These are phyloP conservation scores for Selaginella tamariscina DNA, from an alignment of 75 land plant genomes.

Conservation along the genomic window DNA sequence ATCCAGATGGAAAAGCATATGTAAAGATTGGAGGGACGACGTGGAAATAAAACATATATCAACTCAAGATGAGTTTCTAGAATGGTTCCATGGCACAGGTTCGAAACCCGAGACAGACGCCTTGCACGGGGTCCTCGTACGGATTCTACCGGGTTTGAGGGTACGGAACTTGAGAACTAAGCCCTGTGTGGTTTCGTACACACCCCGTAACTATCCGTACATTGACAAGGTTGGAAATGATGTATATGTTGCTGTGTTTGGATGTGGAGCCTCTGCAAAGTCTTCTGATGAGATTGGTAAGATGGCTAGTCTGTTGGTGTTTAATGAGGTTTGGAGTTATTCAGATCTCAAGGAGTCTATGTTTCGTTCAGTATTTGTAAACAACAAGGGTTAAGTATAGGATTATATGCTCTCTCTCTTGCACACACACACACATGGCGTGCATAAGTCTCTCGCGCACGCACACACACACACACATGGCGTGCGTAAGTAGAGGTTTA, in stretches of 20 bases:
- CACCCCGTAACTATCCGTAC: conserved; percentile 23
- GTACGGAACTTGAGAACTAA: conserved; percentile 9
- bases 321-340: conserved; percentile 15
- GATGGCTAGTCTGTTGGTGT: conserved; percentile 20
- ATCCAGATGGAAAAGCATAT: conserved; percentile 21
- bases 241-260: conserved; percentile 23
- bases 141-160: conserved; percentile 12
- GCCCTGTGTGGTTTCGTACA: conserved; percentile 25
- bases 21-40: conserved; percentile 23
- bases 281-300: conserved; percentile 31
- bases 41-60: conserved; percentile 13
- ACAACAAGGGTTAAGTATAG: too few species aligned
- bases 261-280: conserved; percentile 31
- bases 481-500: too few species aligned
- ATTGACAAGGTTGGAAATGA: conserved; percentile 18
- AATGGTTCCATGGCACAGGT: conserved; percentile 22
- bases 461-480: too few species aligned
- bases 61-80: conserved; percentile 13
- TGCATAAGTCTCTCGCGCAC: too few species aligned
- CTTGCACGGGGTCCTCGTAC: conserved; percentile 7
- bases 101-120: not conserved
- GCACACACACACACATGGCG: too few species aligned
- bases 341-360: not conserved
- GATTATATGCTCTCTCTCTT: too few species aligned
- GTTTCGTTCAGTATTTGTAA: not conserved